Base-by-base conservation (phyloP, 306 rosid genomes). In the Lathyrus aphaca region DNA sequence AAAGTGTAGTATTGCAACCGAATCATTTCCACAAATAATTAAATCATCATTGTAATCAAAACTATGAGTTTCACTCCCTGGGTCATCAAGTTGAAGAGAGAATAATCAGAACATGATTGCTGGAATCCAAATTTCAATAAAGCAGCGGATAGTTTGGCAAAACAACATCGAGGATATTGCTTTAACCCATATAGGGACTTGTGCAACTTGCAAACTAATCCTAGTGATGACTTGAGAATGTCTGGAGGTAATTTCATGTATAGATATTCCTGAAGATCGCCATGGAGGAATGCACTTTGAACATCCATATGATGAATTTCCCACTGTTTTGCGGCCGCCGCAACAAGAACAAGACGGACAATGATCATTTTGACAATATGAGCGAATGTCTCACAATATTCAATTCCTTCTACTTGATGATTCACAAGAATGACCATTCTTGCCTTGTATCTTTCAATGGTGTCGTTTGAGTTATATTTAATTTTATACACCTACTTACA, bases 261-360 rank as follows among this genome's bases (percentile, higher is more conserved):
- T 0, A 64, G 21, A 13, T 43, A 54, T 4, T 43, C 21, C 3
- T 64, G 51, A 45, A 45, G 51, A 45, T 45, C 50, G 0, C 50
- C 50, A 4, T 44, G 50, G 8, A 44, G 50, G 8, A 44, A 44
- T 1, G 50, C 50, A 44, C 14, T 44, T 17, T 14, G 17, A 44
- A 44, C 50, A 1, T 64, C 54, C 13, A 64, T 43, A 12, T 43
- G 69, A 23, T 64, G 69, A 21, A 43, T 13, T 42, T 64, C 69
- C 54, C 39, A 64, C 6, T 43, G 9, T 10, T 21, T 64, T 2
- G 53, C 7, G 14, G 21, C 38, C 12, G 39, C 54, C 3, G 42
- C 1, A 12, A 3, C 38, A 5, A 64, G 21, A 13, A 64, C 38
- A 23, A 42, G 35, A 1, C 21, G 21, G 2, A 63, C 21, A 0